These are phyloP conservation scores for Annulohypoxylon stygium DNA, from an alignment of 495 filamentous ascomycete genomes.

Conservation along the genomic window DNA sequence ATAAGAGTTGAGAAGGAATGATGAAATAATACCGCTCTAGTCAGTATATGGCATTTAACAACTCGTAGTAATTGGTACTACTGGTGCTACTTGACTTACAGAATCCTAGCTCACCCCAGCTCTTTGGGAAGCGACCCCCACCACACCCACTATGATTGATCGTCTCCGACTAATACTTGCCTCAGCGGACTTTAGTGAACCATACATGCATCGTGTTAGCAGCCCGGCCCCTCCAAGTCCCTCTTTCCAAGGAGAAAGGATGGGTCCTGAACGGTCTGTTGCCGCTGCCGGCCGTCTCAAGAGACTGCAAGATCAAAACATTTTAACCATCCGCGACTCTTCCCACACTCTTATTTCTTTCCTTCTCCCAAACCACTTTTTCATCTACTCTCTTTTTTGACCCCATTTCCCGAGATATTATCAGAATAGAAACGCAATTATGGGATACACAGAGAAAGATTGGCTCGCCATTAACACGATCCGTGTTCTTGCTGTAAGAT, in stretches of 20 bases:
- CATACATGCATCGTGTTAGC: constrained; percentile 39
- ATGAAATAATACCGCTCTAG: constrained; percentile 45
- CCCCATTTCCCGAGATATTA: constrained; percentile 41
- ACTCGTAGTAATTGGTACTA: not conserved
- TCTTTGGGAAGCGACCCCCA: constrained; percentile 23
- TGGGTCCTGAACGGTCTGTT: constrained; percentile 27
- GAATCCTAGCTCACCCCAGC: constrained; percentile 5
- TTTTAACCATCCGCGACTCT: constrained; percentile 45
- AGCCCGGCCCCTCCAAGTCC: constrained; percentile 12
- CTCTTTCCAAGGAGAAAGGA: constrained; percentile 26
- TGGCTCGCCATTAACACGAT: constrained; percentile 97
- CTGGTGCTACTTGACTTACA: constrained; percentile 3
- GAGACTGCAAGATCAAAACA: constrained; percentile 11
- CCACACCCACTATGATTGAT: constrained; percentile 31
- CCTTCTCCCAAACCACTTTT: constrained; percentile 49
- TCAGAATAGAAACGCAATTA: constrained; percentile 66
- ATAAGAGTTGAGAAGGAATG: constrained; percentile 22
- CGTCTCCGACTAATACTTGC: constrained; percentile 19
- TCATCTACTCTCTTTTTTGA: constrained; percentile 42
- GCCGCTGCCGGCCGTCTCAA: constrained; percentile 41
- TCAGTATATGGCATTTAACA: not conserved
- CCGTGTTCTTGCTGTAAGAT: constrained; percentile 90
- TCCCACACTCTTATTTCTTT: constrained; percentile 44
- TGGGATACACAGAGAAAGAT: constrained; percentile 90
- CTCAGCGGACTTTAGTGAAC: constrained; percentile 19